Evolutionary conservation across 2,329 filamentous ascomycete genomes (phyloP).

Genomic region (Aspergillus alliaceus): DNA sequence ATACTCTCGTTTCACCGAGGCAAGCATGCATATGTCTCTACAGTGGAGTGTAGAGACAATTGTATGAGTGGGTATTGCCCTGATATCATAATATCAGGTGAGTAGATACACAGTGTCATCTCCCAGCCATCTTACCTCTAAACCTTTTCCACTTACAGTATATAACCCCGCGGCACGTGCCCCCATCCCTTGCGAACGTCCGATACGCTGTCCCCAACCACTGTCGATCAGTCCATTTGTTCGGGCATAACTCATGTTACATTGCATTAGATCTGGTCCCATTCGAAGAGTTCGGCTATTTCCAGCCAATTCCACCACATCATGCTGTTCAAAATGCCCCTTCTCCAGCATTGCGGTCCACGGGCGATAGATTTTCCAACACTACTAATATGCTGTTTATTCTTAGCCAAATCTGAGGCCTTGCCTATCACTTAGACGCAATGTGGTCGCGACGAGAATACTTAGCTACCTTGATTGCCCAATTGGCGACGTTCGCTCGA

Average conservation of each 20-base stretch:
- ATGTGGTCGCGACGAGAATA: not conserved
- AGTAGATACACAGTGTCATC: too few species aligned
- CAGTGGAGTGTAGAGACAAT: too few species aligned
- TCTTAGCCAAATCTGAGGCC: not conserved
- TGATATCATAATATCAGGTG: not conserved
- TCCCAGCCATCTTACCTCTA: too few species aligned
- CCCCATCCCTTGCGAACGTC: not conserved
- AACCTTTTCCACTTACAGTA: too few species aligned
- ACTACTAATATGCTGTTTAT: not conserved
- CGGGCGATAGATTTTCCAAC: not conserved
- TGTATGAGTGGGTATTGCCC: too few species aligned
- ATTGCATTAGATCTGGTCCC: not conserved
- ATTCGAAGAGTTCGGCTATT: not conserved
- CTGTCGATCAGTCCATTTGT: slow-evolving; percentile 2
- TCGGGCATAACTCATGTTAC: not conserved
- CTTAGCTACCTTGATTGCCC: not conserved
- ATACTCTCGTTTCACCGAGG: too few species aligned
- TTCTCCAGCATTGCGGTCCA: not conserved
- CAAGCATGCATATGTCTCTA: too few species aligned
- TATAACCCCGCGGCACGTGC: not conserved
- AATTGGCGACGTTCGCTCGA: not conserved
- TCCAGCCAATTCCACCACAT: not conserved
- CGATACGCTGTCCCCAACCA: not conserved
- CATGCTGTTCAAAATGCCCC: too few species aligned
- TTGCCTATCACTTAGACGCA: not conserved